A percentile compares a stretch with the other conserved stretches of the same genome.
These are phyloP conservation scores for Camillea tinctor DNA, from an alignment of 2,329 filamentous ascomycete genomes.

Conservation along the genomic window DNA sequence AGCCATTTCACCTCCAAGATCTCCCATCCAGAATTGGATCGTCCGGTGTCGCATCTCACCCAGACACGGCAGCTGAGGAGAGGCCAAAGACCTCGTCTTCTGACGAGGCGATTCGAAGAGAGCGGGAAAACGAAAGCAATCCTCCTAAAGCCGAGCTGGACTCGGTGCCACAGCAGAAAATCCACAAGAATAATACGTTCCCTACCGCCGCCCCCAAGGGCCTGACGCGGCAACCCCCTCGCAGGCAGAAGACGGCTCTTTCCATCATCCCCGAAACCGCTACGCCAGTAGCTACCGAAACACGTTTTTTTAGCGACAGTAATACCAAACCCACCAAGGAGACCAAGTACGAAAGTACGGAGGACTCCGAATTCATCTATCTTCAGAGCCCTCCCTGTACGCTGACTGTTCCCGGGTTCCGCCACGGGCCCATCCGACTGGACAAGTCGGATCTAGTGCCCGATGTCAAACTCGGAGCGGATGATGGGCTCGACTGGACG, in stretches of 20 bases:
- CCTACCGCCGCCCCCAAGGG: conserved; percentile 35
- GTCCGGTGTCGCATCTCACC: conserved; percentile 33
- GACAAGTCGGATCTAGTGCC: conserved; percentile 42
- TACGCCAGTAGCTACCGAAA: conserved; percentile 15
- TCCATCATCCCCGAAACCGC: conserved; percentile 31
- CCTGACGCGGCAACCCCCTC: conserved; percentile 18
- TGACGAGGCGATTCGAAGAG: conserved; percentile 20
- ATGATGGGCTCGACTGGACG: conserved; percentile 60
- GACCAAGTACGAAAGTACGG: conserved; percentile 18
- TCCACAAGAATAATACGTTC: conserved; percentile 23
- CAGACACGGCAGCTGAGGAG: conserved; percentile 30
- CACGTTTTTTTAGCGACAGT: conserved; percentile 9
- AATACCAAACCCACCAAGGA: background rate
- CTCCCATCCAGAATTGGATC: conserved; percentile 43
- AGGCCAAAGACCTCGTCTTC: conserved; percentile 22
- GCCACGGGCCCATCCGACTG: conserved; percentile 56
- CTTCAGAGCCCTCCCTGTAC: conserved; percentile 50
- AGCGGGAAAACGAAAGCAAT: conserved; percentile 16
- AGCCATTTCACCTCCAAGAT: conserved; percentile 51
- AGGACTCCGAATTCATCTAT: conserved; percentile 47
- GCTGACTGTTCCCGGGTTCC: conserved; percentile 47
- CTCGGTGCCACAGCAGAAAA: conserved; percentile 10
- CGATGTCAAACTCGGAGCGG: conserved; percentile 39
- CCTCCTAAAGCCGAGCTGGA: conserved; percentile 7
- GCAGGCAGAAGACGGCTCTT: conserved; percentile 24